Base-by-base conservation (phyloP, 2,329 filamentous ascomycete genomes). In the Colletotrichum melonis region DNA sequence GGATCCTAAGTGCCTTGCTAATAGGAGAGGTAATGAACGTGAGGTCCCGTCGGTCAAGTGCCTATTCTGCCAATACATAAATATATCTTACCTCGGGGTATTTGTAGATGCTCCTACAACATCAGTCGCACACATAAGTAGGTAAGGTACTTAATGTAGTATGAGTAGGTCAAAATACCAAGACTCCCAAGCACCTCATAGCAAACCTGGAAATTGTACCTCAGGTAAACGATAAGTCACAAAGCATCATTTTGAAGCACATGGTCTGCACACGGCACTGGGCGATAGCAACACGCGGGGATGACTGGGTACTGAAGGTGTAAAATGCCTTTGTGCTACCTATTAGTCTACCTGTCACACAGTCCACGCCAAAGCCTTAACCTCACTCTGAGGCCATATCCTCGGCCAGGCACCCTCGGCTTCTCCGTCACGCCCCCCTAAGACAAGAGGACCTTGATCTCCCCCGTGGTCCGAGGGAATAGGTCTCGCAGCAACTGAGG, bases 381-480 rank as follows among this genome's bases (percentile, higher is more conserved):
- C 19, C n/a, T 22, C 16, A 22, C 6, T 19, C 8, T 9, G 7
- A 7, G 42, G 12, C 28, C 8, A 9, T 3, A 62, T 19, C 16
- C 7, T 19, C 11, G 3, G 32, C 5, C 16, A 26, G 4, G 38
- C 14, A 38, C 49, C 4, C 24, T 4, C 26, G 38, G 38, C 38
- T 57, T 1, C 16, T 9, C 12, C 7, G 30, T 16, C 4, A 14
- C 52, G 19, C n/a, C 32, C 19, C n/a, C n/a, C 19, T 81, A 90
- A 16, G 88, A 90, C 12, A 92, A 78, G 58, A 92, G 77, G 38
- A 92, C 89, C 28, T 88, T 84, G 38, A 92, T 90, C 78, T 92
- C 90, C 7, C 88, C 87, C 7, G 86, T 87, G 5, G 90, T 92
- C 62, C 90, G 85, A 0, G 90, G 90, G 77, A 92, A 91, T 11